Percentiles rank a stretch among this genome's conserved stretches.
Evolutionary conservation across 192 early-diverging fungal species (phyloP).

Genomic region (Coemansia sp.): DNA sequence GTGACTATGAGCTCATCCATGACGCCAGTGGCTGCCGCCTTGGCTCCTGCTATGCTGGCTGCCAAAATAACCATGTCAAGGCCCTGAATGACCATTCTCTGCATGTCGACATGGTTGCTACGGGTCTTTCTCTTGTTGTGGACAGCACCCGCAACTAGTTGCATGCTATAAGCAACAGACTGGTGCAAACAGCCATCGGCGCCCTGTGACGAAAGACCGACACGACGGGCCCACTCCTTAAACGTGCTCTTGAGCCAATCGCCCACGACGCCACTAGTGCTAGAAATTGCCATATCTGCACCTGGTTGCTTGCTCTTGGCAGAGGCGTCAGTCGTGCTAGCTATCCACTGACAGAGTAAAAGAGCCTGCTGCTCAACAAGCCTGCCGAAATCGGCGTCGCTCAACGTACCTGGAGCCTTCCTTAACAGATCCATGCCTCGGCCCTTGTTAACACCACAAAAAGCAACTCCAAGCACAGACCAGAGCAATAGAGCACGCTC

Average conservation of each 20-base stretch:
- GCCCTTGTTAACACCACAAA: constrained; percentile 14
- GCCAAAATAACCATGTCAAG: constrained; percentile 44
- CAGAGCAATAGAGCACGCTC: constrained; percentile 19
- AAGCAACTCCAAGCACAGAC: constrained; percentile 15
- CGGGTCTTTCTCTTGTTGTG: neutral
- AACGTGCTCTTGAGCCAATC: constrained; percentile 35
- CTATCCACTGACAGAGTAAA: constrained; percentile 22
- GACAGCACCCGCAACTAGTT: constrained; percentile 17
- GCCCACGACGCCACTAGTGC: constrained; percentile 2
- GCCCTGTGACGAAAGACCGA: neutral
- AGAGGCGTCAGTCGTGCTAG: neutral
- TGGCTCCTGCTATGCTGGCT: constrained; percentile 11
- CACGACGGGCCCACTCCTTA: constrained; percentile 29
- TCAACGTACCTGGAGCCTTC: neutral
- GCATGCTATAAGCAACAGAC: constrained; percentile 12
- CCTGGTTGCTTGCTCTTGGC: neutral
- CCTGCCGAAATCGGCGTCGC: neutral
- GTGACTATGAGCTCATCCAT: constrained; percentile 3
- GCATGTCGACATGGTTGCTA: neutral
- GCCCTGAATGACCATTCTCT: constrained; percentile 18
- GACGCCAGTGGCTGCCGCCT: constrained; percentile 3
- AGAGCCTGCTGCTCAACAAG: constrained; percentile 14
- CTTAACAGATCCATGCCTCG: constrained; percentile 13
- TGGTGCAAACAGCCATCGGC: neutral
- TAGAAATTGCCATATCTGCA: neutral